Percentiles rank a stretch among this genome's conserved stretches.
Conservation (phyloP, 768 basidiomycete species). For the Trametes elegans region DNA sequence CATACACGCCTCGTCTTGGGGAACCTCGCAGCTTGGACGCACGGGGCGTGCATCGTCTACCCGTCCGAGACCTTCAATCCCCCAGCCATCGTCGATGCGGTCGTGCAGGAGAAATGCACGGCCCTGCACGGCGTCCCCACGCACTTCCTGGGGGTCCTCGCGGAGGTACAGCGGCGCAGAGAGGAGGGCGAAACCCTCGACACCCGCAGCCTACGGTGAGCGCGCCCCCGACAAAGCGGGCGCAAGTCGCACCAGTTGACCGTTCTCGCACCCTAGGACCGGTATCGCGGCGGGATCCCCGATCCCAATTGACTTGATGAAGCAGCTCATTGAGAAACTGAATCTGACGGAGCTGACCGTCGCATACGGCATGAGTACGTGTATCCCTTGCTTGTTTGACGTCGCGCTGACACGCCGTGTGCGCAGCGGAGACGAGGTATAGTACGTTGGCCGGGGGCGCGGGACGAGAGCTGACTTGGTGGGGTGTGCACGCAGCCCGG, state of each 20-base stretch:
- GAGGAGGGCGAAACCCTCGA: conserved; percentile 46
- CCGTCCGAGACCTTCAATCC: conserved; percentile 66
- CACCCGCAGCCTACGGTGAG: conserved; percentile 54
- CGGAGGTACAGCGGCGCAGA: conserved; percentile 59
- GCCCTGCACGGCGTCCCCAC: conserved; percentile 85
- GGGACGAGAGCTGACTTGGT: not conserved
- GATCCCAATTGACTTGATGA: conserved; percentile 80
- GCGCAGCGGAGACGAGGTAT: conserved; percentile 69
- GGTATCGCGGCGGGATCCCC: conserved; percentile 82
- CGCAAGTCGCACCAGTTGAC: too few species aligned
- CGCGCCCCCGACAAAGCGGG: not conserved
- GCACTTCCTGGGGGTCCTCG: conserved; percentile 74
- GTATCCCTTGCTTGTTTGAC: not conserved
- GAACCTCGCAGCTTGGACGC: conserved; percentile 75
- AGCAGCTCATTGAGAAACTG: conserved; percentile 59
- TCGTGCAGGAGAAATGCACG: conserved; percentile 69
- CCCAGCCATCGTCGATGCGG: conserved; percentile 62
- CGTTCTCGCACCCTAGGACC: too few species aligned
- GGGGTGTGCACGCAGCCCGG: conserved; percentile 67
- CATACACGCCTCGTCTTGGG: conserved; percentile 72
- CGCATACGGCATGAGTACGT: conserved; percentile 87
- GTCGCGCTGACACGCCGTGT: not conserved
- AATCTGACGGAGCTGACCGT: conserved; percentile 71
- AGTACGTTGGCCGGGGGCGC: not conserved
- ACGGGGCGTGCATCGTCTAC: conserved; percentile 74